Conservation (phyloP, 2,329 filamentous ascomycete species). For the Pseudogymnoascus sp. region DNA sequence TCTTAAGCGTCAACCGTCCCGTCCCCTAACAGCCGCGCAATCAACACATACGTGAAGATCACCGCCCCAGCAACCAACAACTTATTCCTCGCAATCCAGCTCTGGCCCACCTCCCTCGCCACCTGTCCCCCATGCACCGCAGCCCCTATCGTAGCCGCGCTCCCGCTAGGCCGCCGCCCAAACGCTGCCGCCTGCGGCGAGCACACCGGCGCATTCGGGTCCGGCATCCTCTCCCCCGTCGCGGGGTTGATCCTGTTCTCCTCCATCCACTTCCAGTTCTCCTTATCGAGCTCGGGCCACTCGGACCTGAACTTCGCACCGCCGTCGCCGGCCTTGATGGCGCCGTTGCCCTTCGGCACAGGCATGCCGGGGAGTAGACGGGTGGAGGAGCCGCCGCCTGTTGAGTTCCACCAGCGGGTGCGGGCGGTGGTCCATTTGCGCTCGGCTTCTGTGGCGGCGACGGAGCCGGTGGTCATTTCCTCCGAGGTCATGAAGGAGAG, state of each 20-base stretch:
- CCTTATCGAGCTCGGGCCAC: slow-evolving; percentile 81
- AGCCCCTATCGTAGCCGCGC: slow-evolving; percentile 44
- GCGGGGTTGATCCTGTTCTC: slow-evolving; percentile 68
- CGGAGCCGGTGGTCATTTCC: slow-evolving; percentile 93
- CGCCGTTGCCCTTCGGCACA: slow-evolving; percentile 61
- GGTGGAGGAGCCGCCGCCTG: slow-evolving; percentile 67
- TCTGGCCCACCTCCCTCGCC: slow-evolving; percentile 67
- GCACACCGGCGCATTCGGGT: slow-evolving; percentile 40
- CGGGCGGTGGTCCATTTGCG: slow-evolving; percentile 68
- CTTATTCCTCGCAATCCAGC: slow-evolving; percentile 77
- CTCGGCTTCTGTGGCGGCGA: slow-evolving; percentile 69
- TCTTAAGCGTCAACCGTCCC: slow-evolving; percentile 11
- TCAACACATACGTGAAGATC: slow-evolving; percentile 75
- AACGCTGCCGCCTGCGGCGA: slow-evolving; percentile 55
- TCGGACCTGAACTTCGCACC: slow-evolving; percentile 82
- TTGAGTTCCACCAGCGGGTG: slow-evolving; percentile 94
- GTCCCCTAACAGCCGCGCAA: slow-evolving; percentile 58
- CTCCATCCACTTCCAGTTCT: slow-evolving; percentile 90
- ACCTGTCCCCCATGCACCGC: slow-evolving; percentile 75
- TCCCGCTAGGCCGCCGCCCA: slow-evolving; percentile 54
- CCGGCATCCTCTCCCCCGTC: slow-evolving; percentile 61
- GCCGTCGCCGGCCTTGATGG: slow-evolving; percentile 82
- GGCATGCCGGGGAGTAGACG: slow-evolving; percentile 43
- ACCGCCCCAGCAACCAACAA: slow-evolving; percentile 60
- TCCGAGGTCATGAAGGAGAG: slow-evolving; percentile 98